phyloP scores from a whole-genome alignment of 768 basidiomycete species.

The Suillus ampliporus region DNA sequence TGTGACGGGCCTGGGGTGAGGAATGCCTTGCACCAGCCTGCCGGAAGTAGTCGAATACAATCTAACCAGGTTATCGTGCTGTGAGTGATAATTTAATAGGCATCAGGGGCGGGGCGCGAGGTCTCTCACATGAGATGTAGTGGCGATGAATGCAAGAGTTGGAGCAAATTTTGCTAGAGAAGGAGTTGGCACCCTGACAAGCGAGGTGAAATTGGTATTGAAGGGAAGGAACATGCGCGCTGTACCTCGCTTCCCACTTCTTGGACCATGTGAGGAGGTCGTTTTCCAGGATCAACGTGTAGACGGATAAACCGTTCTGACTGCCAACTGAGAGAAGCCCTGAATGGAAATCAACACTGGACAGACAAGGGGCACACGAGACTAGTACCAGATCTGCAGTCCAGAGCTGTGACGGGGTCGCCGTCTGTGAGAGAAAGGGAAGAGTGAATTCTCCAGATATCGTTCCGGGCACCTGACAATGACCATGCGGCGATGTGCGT shows the following conservation, averaged over 20 bases:
- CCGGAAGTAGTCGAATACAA: slow-evolving; percentile 78
- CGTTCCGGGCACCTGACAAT: slow-evolving; percentile 66
- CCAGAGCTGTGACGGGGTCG: slow-evolving; percentile 62
- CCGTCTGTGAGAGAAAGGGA: slow-evolving; percentile 68
- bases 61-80: slow-evolving; percentile 65
- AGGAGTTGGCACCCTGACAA: slow-evolving; percentile 52
- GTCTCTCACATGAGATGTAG: slow-evolving; percentile 58
- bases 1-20: slow-evolving; percentile 75
- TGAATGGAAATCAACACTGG: slow-evolving; percentile 43
- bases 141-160: slow-evolving; percentile 75
- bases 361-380: background rate
- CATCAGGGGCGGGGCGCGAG: slow-evolving; percentile 5
- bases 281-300: slow-evolving; percentile 79
- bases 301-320: slow-evolving; percentile 64
- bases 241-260: slow-evolving; percentile 76
- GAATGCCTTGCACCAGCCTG: slow-evolving; percentile 66
- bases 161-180: slow-evolving; percentile 70
- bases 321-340: slow-evolving; percentile 79
- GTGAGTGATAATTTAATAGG: slow-evolving; percentile 16
- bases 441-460: slow-evolving; percentile 82
- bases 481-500: slow-evolving; percentile 78
- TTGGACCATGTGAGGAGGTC: slow-evolving; percentile 83
- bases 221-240: slow-evolving; percentile 11
- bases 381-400: slow-evolving; percentile 73
- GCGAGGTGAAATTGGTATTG: slow-evolving; percentile 19